These are phyloP conservation scores for Thelephora aurantiotincta DNA, from an alignment of 768 basidiomycete genomes.

Conservation along the genomic window DNA sequence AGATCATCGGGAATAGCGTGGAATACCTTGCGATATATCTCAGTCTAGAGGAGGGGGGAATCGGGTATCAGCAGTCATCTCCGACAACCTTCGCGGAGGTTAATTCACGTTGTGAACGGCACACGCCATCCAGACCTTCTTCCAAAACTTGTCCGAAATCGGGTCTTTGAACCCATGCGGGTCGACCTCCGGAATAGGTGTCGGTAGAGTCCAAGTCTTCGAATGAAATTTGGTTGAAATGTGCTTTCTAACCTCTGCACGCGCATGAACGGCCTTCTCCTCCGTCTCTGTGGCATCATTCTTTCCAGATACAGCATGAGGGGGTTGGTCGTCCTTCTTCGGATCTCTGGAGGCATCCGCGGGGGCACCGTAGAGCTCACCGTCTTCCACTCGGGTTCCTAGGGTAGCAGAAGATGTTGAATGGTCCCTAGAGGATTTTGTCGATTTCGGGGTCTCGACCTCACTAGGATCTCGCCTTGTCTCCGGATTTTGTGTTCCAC, in stretches of 20 bases:
- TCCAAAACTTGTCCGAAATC: slow-evolving; percentile 78
- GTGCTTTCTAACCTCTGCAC: slow-evolving; percentile 39
- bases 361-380: slow-evolving; percentile 37
- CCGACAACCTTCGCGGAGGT: neutral
- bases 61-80: neutral
- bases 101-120: slow-evolving; percentile 76
- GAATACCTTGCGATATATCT: slow-evolving; percentile 93
- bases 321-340: slow-evolving; percentile 30
- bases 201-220: slow-evolving; percentile 49
- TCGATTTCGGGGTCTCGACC: slow-evolving; percentile 2
- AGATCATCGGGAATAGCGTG: slow-evolving; percentile 86
- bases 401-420: too few relatives aligned
- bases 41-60: slow-evolving; percentile 44
- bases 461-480: neutral
- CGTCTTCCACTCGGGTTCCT: slow-evolving; percentile 26
- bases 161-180: slow-evolving; percentile 82
- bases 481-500: slow-evolving; percentile 3
- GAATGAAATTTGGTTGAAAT: slow-evolving; percentile 33
- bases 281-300: slow-evolving; percentile 34
- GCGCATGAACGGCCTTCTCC: slow-evolving; percentile 30
- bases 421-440: too few relatives aligned
- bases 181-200: slow-evolving; percentile 57
- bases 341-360: slow-evolving; percentile 33
- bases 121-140: slow-evolving; percentile 74
- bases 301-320: slow-evolving; percentile 28